A percentile compares a stretch with the other conserved stretches of the same genome.
Evolutionary conservation across 148 eudicot genomes (phyloP).

Genomic region (Cornus florida): DNA sequence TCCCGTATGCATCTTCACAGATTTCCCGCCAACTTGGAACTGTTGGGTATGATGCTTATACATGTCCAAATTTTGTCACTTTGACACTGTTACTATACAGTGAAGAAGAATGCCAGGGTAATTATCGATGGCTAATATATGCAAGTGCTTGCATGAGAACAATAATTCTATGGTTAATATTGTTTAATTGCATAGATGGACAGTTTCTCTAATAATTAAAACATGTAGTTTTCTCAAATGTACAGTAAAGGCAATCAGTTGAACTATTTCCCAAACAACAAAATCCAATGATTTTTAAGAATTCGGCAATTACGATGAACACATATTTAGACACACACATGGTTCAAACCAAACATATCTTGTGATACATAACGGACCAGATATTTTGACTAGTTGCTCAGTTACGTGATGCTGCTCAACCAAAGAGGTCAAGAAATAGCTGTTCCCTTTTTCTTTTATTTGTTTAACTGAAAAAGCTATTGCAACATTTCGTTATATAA

Average conservation of each 20-base stretch:
- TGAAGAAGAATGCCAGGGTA: too few species aligned
- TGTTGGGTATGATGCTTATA: not conserved
- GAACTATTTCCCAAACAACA: too few species aligned
- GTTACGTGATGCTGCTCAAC: not conserved
- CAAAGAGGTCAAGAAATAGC: not conserved
- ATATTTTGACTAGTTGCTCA: not conserved
- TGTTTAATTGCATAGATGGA: not conserved
- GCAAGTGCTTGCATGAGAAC: not conserved
- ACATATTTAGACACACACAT: not conserved
- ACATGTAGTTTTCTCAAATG: not conserved
- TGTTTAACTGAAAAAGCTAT: not conserved
- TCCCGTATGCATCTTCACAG: too few species aligned
- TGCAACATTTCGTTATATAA: not conserved
- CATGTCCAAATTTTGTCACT: not conserved
- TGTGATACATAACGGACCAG: not conserved
- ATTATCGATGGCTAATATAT: not conserved
- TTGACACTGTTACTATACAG: not conserved
- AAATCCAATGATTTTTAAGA: not conserved
- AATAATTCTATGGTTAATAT: not conserved
- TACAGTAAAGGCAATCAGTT: not conserved
- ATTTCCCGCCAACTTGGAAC: too few species aligned
- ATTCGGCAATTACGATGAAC: too few species aligned
- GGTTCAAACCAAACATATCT: not conserved
- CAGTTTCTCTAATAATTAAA: not conserved
- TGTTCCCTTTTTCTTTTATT: not conserved